phyloP scores from a whole-genome alignment of 495 filamentous ascomycete genomes.

The Neurospora discreta region DNA sequence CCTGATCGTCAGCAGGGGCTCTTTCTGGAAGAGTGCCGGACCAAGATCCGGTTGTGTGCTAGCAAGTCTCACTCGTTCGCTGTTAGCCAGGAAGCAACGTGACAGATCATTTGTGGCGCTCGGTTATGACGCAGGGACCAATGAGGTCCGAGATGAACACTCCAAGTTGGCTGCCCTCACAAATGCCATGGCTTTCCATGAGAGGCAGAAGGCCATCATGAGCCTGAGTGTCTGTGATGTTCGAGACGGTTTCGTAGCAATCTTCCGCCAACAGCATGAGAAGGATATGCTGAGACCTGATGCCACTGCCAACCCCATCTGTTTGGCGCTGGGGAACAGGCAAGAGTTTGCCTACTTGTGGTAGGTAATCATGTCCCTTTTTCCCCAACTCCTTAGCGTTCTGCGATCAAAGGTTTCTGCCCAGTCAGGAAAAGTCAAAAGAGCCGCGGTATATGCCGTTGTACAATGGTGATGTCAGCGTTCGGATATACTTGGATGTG shows the following conservation, averaged over 20 bases:
- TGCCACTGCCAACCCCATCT: neutral
- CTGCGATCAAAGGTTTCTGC: neutral
- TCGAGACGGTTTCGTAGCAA: neutral
- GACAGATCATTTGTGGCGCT: neutral
- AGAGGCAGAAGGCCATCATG: neutral
- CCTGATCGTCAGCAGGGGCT: neutral
- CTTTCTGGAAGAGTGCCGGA: neutral
- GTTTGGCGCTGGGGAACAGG: neutral
- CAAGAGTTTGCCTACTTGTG: neutral
- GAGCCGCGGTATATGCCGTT: neutral
- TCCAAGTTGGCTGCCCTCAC: neutral
- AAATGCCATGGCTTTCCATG: neutral
- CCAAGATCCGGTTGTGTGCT: neutral
- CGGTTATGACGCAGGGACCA: neutral
- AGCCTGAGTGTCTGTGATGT: neutral
- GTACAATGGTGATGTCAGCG: neutral
- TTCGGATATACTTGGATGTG: neutral
- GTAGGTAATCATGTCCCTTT: neutral
- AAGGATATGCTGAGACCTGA: neutral
- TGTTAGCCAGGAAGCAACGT: neutral
- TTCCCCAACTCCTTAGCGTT: neutral
- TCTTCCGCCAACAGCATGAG: neutral
- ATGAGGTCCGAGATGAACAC: neutral
- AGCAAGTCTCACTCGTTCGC: neutral
- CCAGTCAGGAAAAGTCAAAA: neutral